Base-by-base conservation (phyloP, 371 early-diverging fungal species). In the Mucor piriformis region DNA sequence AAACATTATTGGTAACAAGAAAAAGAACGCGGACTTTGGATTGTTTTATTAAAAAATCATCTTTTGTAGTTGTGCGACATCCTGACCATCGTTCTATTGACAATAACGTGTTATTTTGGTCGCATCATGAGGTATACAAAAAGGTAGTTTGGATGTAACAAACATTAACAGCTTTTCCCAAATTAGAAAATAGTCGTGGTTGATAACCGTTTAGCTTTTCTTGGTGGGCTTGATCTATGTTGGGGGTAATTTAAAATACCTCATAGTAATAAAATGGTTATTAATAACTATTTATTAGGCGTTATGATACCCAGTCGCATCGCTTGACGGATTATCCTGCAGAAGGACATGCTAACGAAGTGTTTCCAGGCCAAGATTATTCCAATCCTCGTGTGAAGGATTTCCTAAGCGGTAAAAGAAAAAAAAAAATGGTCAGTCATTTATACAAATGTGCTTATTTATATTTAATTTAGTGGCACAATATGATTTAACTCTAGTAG, bases 341-440 rank as follows among this genome's bases (percentile, higher is more conserved):
- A 3, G 71, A 74, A 35, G 60, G 65, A 1, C 69, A 69, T 43
- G 35, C 73, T 7, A 59, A 76, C 52, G 74, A 77, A 34, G 80
- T 83, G 32, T 93, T 85, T 71, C 91, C 91, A 20, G 95, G 95
- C 6, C 90, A 88, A 75, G 97, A 97, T 66, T 97, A 92, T 69
- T 88, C 88, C 52, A 96, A 96, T 67, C 93, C 95, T 13, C 88
- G 95, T 27, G 83, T 94, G 61, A 88, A 88, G 63, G 96, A 96
- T 72, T 96, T 96, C 78, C 57, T 66, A n/a, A 82, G 89, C 62
- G 85, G 87, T 87, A 79, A 54, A 34, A 12, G 3, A 43, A 2
- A 25, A 35, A 13, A 40, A 40, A 40, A 40, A 40, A 13, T 37
- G n/a, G 11, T 10, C n/a, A 37, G n/a, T 37, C 37, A 13, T 37